A percentile compares a stretch with the other conserved stretches of the same genome.
Evolutionary conservation across 1,284 basidiomycete genomes (phyloP).

Genomic region (Ceratobasidium sp.): DNA sequence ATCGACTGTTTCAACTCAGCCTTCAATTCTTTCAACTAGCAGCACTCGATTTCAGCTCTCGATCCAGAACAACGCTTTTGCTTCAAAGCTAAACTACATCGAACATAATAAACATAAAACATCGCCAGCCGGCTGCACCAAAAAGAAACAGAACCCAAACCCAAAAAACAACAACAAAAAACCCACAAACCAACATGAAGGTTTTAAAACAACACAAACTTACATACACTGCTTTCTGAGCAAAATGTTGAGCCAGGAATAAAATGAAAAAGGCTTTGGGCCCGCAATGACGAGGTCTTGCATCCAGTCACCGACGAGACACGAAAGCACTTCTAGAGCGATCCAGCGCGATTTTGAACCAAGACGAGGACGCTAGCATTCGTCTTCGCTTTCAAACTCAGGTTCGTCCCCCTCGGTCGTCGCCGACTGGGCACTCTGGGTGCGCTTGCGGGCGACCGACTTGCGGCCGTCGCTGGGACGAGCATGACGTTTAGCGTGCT

Average conservation of each 20-base stretch:
- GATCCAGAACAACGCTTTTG: no score
- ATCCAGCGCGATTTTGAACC: no score
- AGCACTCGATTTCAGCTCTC: conserved; percentile 8
- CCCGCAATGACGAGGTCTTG: conserved; percentile 7
- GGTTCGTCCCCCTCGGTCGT: conserved; percentile 76
- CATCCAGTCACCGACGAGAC: conserved; percentile 18
- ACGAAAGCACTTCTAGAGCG: conserved; percentile 18
- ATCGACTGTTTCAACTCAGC: conserved; percentile 7
- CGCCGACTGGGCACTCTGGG: conserved; percentile 24
- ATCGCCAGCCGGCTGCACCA: conserved; percentile 8
- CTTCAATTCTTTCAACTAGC: conserved; percentile 9
- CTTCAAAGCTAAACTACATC: conserved; percentile 13
- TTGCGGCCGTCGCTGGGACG: conserved; percentile 11
- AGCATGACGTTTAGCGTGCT: conserved; percentile 72
- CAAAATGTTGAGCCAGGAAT: neutral
- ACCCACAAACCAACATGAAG: conserved; percentile 9
- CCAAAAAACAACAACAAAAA: conserved; percentile 8
- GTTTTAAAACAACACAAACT: neutral
- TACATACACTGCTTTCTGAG: neutral
- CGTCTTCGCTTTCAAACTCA: conserved; percentile 98
- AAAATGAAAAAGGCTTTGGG: no score
- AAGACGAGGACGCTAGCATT: conserved; percentile 79
- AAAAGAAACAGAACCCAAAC: neutral
- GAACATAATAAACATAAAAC: conserved; percentile 33
- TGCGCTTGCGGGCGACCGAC: neutral